Conservation (phyloP, 176 grass and related monocot genomes). For the Phoenix roebelenii region DNA sequence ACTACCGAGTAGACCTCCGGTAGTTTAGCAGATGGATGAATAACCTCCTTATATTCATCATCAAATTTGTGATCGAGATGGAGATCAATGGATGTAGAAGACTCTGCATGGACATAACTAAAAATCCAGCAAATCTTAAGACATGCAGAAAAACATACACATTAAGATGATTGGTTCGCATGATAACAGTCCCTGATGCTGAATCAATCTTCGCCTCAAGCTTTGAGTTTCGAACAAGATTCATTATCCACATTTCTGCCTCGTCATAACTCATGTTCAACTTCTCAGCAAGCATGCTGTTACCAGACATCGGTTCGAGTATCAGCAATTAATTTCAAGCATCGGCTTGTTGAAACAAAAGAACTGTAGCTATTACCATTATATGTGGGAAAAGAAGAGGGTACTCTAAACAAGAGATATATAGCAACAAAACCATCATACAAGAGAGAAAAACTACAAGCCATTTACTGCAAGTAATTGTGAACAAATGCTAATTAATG, state of each 20-base stretch:
- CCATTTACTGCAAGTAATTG: too few species aligned
- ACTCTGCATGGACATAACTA: not conserved
- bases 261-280: conserved; percentile 90
- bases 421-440: too few species aligned
- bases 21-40: not conserved
- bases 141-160: conserved; percentile 49
- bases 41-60: not conserved
- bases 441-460: too few species aligned
- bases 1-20: not conserved
- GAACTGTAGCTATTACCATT: too few species aligned
- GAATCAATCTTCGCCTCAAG: conserved; percentile 95
- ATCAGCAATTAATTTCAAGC: not conserved
- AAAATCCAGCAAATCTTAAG: not conserved
- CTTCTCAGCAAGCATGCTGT: conserved; percentile 71
- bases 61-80: too few species aligned
- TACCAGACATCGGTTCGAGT: conserved; percentile 6
- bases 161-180: conserved; percentile 57
- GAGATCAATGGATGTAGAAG: too few species aligned
- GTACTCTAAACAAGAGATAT: too few species aligned
- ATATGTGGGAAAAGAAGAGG: too few species aligned
- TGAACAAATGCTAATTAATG: too few species aligned
- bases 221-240: conserved; percentile 73
- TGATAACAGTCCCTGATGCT: conserved; percentile 70
- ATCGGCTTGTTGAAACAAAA: too few species aligned
- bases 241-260: conserved; percentile 73